Evolutionary conservation across 805 yeast genomes (phyloP).

Genomic region (Debaryomyces prosopidis): DNA sequence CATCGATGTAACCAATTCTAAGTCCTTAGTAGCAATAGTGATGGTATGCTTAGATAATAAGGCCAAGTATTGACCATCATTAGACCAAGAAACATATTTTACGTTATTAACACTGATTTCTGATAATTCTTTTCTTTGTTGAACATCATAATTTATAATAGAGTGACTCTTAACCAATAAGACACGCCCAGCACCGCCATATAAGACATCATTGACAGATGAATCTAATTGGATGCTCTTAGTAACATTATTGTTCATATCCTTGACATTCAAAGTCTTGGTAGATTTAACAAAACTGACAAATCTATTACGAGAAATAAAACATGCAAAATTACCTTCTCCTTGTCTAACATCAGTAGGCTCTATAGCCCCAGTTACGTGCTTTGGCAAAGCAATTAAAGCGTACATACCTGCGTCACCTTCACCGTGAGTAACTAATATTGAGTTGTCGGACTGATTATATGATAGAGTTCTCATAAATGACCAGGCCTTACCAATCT

Average conservation of each 20-base stretch:
- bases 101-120: slow-evolving; percentile 73
- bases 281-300: slow-evolving; percentile 70
- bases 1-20: slow-evolving; percentile 77
- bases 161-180: slow-evolving; percentile 69
- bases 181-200: slow-evolving; percentile 82
- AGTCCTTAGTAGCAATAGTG: slow-evolving; percentile 77
- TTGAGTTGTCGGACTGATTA: slow-evolving; percentile 89
- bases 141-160: slow-evolving; percentile 86
- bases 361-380: slow-evolving; percentile 90
- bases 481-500: slow-evolving; percentile 82
- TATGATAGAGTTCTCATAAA: slow-evolving; percentile 82
- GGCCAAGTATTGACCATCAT: slow-evolving; percentile 85
- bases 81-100: slow-evolving; percentile 87
- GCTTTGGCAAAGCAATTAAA: slow-evolving; percentile 76
- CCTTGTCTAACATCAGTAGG: slow-evolving; percentile 82
- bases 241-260: slow-evolving; percentile 77
- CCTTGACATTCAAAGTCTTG: slow-evolving; percentile 77
- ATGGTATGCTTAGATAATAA: slow-evolving; percentile 89
- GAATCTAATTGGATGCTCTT: slow-evolving; percentile 73
- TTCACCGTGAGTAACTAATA: slow-evolving; percentile 78
- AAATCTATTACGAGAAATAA: slow-evolving; percentile 93
- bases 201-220: slow-evolving; percentile 67
- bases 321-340: slow-evolving; percentile 80
- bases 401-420: slow-evolving; percentile 69
- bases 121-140: slow-evolving; percentile 78